phyloP scores from a whole-genome alignment of 2,329 filamentous ascomycete genomes.

The Ophiosphaerella herpotricha region DNA sequence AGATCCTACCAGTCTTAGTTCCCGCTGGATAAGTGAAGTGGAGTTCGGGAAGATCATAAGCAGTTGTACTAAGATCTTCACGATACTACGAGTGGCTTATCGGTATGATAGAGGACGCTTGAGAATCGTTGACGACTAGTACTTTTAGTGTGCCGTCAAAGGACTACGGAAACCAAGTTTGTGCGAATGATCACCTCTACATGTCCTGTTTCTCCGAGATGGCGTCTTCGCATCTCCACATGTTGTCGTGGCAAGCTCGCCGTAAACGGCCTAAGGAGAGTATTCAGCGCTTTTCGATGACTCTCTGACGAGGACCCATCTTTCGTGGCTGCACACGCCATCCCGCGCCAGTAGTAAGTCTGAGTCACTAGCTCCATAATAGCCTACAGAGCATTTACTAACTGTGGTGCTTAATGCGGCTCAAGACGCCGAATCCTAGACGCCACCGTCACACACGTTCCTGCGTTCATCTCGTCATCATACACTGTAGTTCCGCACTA shows the following conservation, averaged over 20 bases:
- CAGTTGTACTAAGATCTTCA: conserved; percentile 16
- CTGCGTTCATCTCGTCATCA: conserved; percentile 30
- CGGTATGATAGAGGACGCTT: conserved; percentile 4
- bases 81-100: conserved; percentile 13
- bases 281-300: conserved; percentile 15
- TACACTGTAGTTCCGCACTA: conserved; percentile 29
- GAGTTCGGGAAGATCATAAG: conserved; percentile 27
- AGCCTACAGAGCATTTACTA: conserved; percentile 12
- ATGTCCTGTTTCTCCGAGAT: conserved; percentile 5
- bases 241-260: conserved; percentile 12
- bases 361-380: conserved; percentile 1
- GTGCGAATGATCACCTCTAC: conserved; percentile 25
- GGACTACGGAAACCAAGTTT: conserved; percentile 16
- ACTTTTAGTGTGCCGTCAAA: conserved; percentile 29
- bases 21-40: conserved; percentile 43
- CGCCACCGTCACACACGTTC: conserved; percentile 12
- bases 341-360: conserved; percentile 15
- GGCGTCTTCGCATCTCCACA: conserved; percentile 19
- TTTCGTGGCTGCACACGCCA: conserved; percentile 19
- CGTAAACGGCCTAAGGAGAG: conserved; percentile 14
- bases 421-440: not conserved
- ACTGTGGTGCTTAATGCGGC: conserved; percentile 20
- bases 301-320: conserved; percentile 17
- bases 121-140: conserved; percentile 34
- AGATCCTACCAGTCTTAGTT: conserved; percentile 41